Conservation (phyloP, 352 stramenopile species). For the Pythium graminicola region DNA sequence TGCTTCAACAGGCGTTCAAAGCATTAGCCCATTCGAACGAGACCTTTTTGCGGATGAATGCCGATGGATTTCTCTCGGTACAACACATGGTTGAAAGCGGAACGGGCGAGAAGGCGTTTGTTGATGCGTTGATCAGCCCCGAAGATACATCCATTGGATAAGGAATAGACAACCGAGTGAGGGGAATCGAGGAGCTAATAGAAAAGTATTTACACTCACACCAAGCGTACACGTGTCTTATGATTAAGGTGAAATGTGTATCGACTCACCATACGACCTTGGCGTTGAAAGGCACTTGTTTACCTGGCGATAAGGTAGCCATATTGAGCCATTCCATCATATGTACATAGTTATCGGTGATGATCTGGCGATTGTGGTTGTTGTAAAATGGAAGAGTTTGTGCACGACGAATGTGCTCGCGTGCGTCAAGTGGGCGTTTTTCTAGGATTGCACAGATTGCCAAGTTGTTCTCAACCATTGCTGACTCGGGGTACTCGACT, state of each 20-base stretch:
- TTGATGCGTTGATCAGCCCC: slow-evolving; percentile 73
- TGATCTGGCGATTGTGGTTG: background rate
- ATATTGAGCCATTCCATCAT: slow-evolving; percentile 10
- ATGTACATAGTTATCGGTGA: slow-evolving; percentile 11
- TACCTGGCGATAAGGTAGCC: background rate
- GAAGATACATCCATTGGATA: slow-evolving; percentile 39
- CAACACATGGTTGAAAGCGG: slow-evolving; percentile 33
- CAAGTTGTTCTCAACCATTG: slow-evolving; percentile 19
- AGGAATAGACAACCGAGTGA: too few species aligned
- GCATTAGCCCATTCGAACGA: slow-evolving; percentile 68
- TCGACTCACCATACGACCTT: slow-evolving; percentile 13
- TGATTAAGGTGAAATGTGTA: too few species aligned
- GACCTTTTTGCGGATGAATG: slow-evolving; percentile 79
- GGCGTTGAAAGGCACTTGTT: background rate
- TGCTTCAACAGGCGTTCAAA: slow-evolving; percentile 80
- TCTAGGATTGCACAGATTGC: slow-evolving; percentile 12
- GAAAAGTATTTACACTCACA: background rate
- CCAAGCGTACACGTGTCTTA: too few species aligned
- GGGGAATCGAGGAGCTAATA: too few species aligned
- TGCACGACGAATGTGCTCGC: slow-evolving; percentile 8
- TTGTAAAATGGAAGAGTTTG: background rate
- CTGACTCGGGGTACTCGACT: slow-evolving; percentile 6
- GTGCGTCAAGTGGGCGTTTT: background rate
- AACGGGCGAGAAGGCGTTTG: slow-evolving; percentile 68
- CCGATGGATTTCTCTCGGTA: slow-evolving; percentile 70